These are phyloP conservation scores for Cunninghamia lanceolata DNA, from an alignment of 75 land plant genomes.

Conservation along the genomic window DNA sequence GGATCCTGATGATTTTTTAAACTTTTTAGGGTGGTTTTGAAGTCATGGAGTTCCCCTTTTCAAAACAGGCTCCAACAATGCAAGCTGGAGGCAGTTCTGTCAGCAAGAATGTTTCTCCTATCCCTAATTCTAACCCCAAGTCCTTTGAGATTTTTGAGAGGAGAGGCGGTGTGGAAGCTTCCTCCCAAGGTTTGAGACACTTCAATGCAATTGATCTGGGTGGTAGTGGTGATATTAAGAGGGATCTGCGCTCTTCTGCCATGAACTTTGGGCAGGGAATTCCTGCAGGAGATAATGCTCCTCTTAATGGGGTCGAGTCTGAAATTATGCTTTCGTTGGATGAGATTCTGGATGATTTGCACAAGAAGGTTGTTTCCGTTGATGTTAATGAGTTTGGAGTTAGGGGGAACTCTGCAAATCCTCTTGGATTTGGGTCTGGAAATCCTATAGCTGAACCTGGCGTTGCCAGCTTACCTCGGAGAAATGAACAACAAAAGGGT, in stretches of 20 bases:
- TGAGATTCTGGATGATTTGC: conserved; percentile 10
- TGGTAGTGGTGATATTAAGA: not conserved
- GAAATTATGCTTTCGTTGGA: conserved; percentile 9
- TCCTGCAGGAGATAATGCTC: not conserved
- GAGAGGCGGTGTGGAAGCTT: not conserved
- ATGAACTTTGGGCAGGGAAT: not conserved
- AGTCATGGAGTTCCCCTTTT: conserved; percentile 5
- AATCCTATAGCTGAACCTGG: not conserved
- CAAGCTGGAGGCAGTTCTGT: conserved; percentile 5
- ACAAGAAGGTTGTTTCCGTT: conserved; percentile 9
- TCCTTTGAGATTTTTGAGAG: not conserved
- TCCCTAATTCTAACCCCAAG: not conserved
- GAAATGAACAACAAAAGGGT: not conserved
- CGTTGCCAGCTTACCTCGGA: not conserved
- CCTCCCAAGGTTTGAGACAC: not conserved
- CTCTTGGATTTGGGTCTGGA: conserved; percentile 10
- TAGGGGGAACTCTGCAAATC: not conserved
- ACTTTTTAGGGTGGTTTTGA: not conserved
- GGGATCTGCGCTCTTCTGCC: not conserved
- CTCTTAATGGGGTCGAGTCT: not conserved
- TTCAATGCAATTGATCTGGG: not conserved
- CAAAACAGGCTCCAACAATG: not conserved
- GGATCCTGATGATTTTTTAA: not conserved
- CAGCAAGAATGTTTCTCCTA: too few relatives aligned
- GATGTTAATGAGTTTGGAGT: conserved; percentile 2